Evolutionary conservation across 768 basidiomycete species (phyloP), one percentile per base, ranked within the genome.

Genomic region (Agrocybe pediades): DNA sequence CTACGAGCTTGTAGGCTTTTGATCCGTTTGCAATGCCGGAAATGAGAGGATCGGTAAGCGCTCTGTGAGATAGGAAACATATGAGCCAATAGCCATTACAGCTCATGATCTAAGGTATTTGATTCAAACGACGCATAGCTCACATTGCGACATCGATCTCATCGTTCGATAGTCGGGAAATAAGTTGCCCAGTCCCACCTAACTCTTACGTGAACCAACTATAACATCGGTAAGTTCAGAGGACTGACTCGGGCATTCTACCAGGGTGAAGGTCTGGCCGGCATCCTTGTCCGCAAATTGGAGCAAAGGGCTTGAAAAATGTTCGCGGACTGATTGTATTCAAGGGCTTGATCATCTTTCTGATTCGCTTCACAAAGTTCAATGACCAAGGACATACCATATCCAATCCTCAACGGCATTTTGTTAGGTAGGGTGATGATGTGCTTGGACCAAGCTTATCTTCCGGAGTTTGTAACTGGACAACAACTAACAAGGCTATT

Each of bases 251-350:
- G 95, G 95, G 68, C 95, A 97, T 73, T 93, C 92, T 15, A 95
- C 83, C 6, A 98, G 78, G 4, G 80, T 83, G 67, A 98, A 93
- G 0, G 90, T 88, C 67, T 81, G 73, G 5, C 81, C 83, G 19
- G 78, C 73, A 62, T 96, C 91, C 8, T 68, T 74, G 20, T 82
- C 83, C 1, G 86, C 85, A 63, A 87, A 92, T 65, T 96, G 95
- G 2, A 98, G 82, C 15, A 99, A 77, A 0, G 96, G 96, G 1
- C 91, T 90, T 15, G 90, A 91, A 71, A 98, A 98, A 68, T 97
- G 95, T 65, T 93, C 91, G 26, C 88, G 78, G 45, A 93, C 89
- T 89, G 25, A n/a, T 41, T 30, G 11, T 29, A 39, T 42, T 33
- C 17, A 9, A 26, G 40, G 19, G 1, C 11, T 17, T 11, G 40